These are phyloP conservation scores for Termitomyces bulborhizus DNA, from an alignment of 768 basidiomycete species.

Conservation along the genomic window DNA sequence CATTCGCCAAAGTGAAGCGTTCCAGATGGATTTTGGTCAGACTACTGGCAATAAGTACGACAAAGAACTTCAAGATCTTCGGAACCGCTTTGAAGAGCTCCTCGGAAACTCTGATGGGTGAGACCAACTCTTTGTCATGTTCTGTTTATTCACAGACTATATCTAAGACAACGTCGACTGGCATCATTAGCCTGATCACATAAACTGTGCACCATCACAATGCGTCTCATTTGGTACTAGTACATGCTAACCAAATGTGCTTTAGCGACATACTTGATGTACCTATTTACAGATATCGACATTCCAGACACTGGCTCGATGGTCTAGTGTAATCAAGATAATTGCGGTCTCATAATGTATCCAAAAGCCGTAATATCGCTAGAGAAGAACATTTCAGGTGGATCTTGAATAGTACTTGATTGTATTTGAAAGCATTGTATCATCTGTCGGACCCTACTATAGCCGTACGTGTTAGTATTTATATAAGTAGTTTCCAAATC, in stretches of 20 bases:
- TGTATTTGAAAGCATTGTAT: neutral
- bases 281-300: too few relatives aligned
- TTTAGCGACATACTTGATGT: neutral
- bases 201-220: neutral
- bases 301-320: too few relatives aligned
- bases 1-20: conserved; percentile 54
- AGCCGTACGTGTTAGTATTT: neutral
- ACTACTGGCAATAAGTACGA: conserved; percentile 28
- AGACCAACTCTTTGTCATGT: neutral
- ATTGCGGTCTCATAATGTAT: too few relatives aligned
- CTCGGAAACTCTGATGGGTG: conserved; percentile 35
- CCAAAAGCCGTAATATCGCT: neutral
- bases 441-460: neutral
- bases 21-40: conserved; percentile 52
- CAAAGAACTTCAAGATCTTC: conserved; percentile 26
- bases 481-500: neutral
- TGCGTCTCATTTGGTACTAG: neutral
- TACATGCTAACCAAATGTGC: neutral
- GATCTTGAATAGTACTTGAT: neutral
- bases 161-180: conserved; percentile 14
- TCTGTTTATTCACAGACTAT: neutral
- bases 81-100: conserved; percentile 41
- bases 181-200: conserved; percentile 12
- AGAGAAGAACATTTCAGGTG: neutral
- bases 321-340: too few relatives aligned